phyloP scores from a whole-genome alignment of 2,329 filamentous ascomycete species.

The Claviceps paspali region DNA sequence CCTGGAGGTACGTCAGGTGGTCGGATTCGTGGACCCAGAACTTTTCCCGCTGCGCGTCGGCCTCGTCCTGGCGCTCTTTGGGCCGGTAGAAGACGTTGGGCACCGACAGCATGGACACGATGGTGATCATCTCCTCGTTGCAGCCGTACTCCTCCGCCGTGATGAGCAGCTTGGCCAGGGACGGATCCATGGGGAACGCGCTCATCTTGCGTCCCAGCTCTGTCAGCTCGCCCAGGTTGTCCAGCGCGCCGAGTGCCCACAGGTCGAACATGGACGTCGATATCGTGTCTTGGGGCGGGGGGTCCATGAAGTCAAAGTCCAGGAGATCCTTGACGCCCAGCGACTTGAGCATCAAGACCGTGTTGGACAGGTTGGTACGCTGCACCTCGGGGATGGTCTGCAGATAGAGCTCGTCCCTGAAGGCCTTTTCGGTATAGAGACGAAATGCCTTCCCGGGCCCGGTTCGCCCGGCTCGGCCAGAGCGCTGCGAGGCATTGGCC shows the following conservation, averaged over 20 bases:
- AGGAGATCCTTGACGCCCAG: constrained; percentile 86
- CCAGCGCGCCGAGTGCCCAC: constrained; percentile 85
- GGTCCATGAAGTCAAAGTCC: constrained; percentile 99
- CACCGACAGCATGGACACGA: constrained; percentile 94
- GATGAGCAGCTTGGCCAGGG: constrained; percentile 85
- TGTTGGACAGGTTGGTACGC: constrained; percentile 88
- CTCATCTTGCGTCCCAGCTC: constrained; percentile 84
- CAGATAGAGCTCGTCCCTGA: constrained; percentile 89
- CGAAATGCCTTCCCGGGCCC: constrained; percentile 92
- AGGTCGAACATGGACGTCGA: constrained; percentile 94
- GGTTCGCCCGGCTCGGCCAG: constrained; percentile 84
- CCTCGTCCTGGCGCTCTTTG: constrained; percentile 92
- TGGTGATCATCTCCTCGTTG: constrained; percentile 95
- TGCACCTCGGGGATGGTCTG: constrained; percentile 97
- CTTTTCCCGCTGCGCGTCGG: constrained; percentile 87
- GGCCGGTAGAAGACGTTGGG: constrained; percentile 94
- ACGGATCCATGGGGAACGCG: constrained; percentile 94
- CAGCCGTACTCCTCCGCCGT: constrained; percentile 81
- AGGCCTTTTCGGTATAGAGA: constrained; percentile 86
- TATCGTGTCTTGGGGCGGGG: constrained; percentile 93
- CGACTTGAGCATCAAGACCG: constrained; percentile 84
- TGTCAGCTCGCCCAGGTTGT: constrained; percentile 88
- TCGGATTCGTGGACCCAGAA: constrained; percentile 98
- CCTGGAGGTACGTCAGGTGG: constrained; percentile 86
- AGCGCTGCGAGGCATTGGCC: constrained; percentile 85